phyloP scores from a whole-genome alignment of 352 stramenopile genomes.

The Aphanomyces cochlioides region DNA sequence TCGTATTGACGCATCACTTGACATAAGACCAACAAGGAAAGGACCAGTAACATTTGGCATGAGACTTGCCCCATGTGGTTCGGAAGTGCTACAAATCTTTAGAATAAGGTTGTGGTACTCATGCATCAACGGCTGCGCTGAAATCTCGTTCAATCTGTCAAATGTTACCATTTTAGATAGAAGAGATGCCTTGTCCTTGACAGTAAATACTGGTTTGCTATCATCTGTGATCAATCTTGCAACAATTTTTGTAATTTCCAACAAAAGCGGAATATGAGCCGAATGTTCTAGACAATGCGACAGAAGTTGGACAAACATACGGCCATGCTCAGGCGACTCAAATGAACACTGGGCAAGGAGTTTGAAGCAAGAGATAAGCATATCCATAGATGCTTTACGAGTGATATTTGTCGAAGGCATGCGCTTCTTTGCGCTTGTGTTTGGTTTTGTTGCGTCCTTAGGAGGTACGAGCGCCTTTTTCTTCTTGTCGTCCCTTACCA shows the following conservation, averaged over 20 bases:
- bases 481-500: conserved; percentile 54
- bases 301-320: conserved; percentile 78
- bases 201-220: conserved; percentile 60
- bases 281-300: conserved; percentile 84
- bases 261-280: conserved; percentile 72
- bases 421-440: conserved; percentile 34
- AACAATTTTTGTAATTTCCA: conserved; percentile 81
- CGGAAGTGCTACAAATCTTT: conserved; percentile 60
- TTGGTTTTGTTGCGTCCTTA: neutral
- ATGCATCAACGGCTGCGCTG: conserved; percentile 69
- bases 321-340: conserved; percentile 58
- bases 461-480: conserved; percentile 32
- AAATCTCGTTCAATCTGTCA: conserved; percentile 81
- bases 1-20: conserved; percentile 58
- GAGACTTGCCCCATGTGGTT: conserved; percentile 50
- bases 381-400: conserved; percentile 65
- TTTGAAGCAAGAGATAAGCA: conserved; percentile 75
- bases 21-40: conserved; percentile 74
- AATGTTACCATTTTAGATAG: conserved; percentile 84
- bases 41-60: conserved; percentile 68
- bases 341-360: conserved; percentile 81
- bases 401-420: neutral
- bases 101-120: conserved; percentile 79
- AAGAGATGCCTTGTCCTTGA: conserved; percentile 86
- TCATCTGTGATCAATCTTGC: conserved; percentile 55